Base-by-base conservation (phyloP, 73 alveolate species). In the Paramecium sonneborni region DNA sequence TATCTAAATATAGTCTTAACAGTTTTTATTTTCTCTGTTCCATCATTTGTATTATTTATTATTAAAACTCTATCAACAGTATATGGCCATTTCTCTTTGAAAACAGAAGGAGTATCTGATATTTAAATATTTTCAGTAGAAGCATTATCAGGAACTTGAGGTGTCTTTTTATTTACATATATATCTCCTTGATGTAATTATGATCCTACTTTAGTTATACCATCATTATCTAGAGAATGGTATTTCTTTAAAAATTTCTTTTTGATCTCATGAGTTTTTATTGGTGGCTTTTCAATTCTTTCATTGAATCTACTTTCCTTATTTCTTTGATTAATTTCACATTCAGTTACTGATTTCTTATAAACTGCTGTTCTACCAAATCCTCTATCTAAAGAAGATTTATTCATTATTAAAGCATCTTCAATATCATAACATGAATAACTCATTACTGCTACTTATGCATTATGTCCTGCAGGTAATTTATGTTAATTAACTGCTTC, bases 401-500 rank as follows among this genome's bases (percentile, higher is more conserved):
- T 94, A 92, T 99, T 99, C 95, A 99, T 76, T 62, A 99, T 95
- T 48, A 96, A 76, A 9, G 99, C 99, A 85, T 99, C 99, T 96
- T 99, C 99, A 43, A 99, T 99, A 95, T 99, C 99, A 86, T 99
- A 99, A 55, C 99, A 99, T 26, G 99, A 96, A 97, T 94, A 95
- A 94, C 99, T 94, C 99, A 99, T 98, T 18, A 99, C 99, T 10
- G 99, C 99, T 46, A 99, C 98, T 14, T 98, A 94, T 1, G 99
- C 99, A 92, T 99, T 99, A 88, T 97, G 99, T 3, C 99, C 99
- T 5, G 99, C 99, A 8, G 99, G 99, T 41, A 99, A 92, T 85
- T 97, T 95, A 30, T 97, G 99, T 70, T 95, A 96, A 92, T 98
- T 96, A 43, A 97, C 95, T 91, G 97, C 92, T 93, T 99, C 99